Percentiles rank a stretch among this genome's conserved stretches.
phyloP scores from a whole-genome alignment of 2,329 filamentous ascomycete genomes.

The Exutisphaerella laricina region DNA sequence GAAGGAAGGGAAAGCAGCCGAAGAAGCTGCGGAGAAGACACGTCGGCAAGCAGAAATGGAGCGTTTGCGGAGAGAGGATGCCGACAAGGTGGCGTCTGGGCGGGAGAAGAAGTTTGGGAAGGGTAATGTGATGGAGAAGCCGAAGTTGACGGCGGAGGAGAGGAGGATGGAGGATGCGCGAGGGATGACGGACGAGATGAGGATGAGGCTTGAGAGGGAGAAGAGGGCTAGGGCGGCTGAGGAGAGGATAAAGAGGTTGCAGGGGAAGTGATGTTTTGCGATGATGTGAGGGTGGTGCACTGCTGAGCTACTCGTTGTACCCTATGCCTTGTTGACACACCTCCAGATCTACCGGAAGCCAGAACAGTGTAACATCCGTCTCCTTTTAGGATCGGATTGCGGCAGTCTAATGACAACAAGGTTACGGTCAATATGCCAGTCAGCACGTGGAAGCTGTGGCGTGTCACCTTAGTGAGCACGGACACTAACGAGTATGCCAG shows the following conservation, averaged over 20 bases:
- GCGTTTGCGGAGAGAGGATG: conserved; percentile 62
- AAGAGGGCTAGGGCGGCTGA: conserved; percentile 86
- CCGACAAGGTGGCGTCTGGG: conserved; percentile 48
- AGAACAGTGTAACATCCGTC: too few relatives aligned
- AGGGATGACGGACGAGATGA: conserved; percentile 83
- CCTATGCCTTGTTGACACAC: too few relatives aligned
- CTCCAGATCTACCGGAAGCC: too few relatives aligned
- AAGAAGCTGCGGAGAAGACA: conserved; percentile 55
- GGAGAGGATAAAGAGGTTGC: conserved; percentile 69
- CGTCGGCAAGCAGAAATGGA: conserved; percentile 70
- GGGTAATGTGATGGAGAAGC: conserved; percentile 45
- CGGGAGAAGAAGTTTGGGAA: conserved; percentile 48
- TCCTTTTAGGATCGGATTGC: too few relatives aligned
- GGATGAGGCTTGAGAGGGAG: conserved; percentile 77
- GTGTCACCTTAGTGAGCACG: too few relatives aligned
- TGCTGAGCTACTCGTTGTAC: too few relatives aligned
- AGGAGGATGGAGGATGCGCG: conserved; percentile 75
- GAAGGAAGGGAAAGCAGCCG: conserved; percentile 60
- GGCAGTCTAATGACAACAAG: too few relatives aligned
- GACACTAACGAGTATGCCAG: too few relatives aligned
- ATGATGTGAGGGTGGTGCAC: too few relatives aligned
- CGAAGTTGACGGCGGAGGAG: conserved; percentile 71
- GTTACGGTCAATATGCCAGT: too few relatives aligned
- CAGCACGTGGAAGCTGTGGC: too few relatives aligned
- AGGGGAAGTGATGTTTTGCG: too few relatives aligned